Evolutionary conservation across 768 basidiomycete species (phyloP).

Genomic region (Pholiota conissans): DNA sequence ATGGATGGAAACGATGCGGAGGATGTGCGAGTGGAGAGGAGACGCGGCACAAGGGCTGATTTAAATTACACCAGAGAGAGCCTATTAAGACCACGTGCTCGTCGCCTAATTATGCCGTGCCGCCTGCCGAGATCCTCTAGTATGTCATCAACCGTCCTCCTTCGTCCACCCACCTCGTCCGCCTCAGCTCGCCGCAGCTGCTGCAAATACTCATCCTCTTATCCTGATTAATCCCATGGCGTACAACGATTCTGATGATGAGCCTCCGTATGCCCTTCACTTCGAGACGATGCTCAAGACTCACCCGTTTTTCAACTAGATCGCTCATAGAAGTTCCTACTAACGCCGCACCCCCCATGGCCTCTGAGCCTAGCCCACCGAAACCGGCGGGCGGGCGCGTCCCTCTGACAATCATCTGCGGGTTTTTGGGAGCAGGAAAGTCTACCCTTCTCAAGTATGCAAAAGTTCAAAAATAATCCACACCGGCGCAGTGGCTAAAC

Average conservation of each 20-base stretch:
- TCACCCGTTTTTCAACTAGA: constrained; percentile 9
- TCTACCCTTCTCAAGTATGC: constrained; percentile 83
- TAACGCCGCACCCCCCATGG: constrained; percentile 8
- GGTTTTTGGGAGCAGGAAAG: constrained; percentile 94
- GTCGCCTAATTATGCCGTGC: background rate
- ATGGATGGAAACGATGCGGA: background rate
- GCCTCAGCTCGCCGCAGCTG: background rate
- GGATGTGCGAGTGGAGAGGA: background rate
- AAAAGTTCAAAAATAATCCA: background rate
- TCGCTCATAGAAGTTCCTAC: constrained; percentile 18
- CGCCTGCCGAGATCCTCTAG: background rate
- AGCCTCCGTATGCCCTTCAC: constrained; percentile 18
- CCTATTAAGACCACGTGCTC: constrained; percentile 16
- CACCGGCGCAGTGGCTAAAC: background rate
- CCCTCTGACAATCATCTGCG: constrained; percentile 92
- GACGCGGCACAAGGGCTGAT: constrained; percentile 8
- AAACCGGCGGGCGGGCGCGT: constrained; percentile 37
- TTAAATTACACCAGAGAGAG: constrained; percentile 8
- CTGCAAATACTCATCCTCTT: background rate
- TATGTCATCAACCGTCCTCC: background rate
- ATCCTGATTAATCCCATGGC: constrained; percentile 11
- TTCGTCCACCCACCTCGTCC: background rate
- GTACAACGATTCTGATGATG: constrained; percentile 21
- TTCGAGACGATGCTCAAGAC: background rate
- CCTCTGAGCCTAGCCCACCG: background rate